Conservation (phyloP, 139 green algal species). For the Coelastrella sp. region DNA sequence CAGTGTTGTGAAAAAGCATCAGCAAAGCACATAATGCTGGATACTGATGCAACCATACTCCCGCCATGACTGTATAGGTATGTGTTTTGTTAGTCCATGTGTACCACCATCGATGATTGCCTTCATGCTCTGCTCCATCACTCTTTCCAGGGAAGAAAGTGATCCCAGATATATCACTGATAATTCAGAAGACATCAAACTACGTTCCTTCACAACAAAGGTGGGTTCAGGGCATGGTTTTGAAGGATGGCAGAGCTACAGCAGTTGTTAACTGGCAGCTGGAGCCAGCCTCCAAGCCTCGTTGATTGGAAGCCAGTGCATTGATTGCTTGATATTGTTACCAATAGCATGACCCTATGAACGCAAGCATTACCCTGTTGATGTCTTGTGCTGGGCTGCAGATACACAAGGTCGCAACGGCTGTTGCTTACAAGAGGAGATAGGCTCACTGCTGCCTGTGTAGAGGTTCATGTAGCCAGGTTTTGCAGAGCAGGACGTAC, state of each 20-base stretch:
- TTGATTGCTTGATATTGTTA: too few species aligned
- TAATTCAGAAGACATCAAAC: slow-evolving; percentile 79
- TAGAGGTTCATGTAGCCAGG: neutral
- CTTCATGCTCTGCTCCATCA: neutral
- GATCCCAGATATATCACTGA: slow-evolving; percentile 88
- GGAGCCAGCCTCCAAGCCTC: neutral
- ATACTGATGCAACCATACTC: too few species aligned
- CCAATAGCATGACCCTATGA: neutral
- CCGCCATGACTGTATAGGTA: too few species aligned
- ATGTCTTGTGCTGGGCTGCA: slow-evolving; percentile 21
- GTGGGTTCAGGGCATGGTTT: too few species aligned
- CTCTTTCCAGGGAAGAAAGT: slow-evolving; percentile 84
- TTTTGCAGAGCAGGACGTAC: too few species aligned
- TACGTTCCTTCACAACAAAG: slow-evolving; percentile 95
- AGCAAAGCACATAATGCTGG: too few species aligned
- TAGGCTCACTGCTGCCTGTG: too few species aligned
- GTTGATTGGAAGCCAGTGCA: neutral
- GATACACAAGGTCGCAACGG: slow-evolving; percentile 92
- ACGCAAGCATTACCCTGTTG: too few species aligned
- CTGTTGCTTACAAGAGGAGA: slow-evolving; percentile 80
- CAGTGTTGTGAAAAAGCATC: too few species aligned
- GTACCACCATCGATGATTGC: neutral
- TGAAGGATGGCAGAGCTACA: neutral
- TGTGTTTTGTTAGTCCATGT: too few species aligned
- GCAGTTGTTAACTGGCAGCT: neutral